Evolutionary conservation across 352 stramenopile species (phyloP).

Genomic region (Pythium diclinum): DNA sequence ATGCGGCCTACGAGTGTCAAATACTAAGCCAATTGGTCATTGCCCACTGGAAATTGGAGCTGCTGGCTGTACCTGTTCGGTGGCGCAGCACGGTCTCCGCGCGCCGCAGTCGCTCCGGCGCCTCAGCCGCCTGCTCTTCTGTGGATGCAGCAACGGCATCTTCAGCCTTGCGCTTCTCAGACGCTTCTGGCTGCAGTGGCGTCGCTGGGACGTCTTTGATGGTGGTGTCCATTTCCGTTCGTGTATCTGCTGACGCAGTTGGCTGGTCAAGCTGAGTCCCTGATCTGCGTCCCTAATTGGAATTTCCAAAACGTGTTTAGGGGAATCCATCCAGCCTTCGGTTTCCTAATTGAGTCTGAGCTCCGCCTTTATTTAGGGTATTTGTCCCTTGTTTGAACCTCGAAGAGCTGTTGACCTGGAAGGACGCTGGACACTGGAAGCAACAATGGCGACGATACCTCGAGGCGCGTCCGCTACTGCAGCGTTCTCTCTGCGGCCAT

Average conservation of each 20-base stretch:
- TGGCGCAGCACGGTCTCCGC: constrained; percentile 64
- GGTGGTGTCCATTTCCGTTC: not conserved
- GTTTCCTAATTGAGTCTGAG: not conserved
- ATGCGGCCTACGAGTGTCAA: constrained; percentile 35
- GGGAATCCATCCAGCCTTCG: too few species aligned
- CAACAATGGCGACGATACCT: not conserved
- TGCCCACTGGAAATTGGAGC: not conserved
- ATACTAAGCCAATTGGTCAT: not conserved
- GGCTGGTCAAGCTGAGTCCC: not conserved
- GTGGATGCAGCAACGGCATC: not conserved
- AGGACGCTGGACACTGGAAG: not conserved
- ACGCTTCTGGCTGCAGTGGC: not conserved
- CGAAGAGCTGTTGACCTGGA: not conserved
- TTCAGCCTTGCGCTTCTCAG: not conserved
- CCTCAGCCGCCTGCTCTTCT: constrained; percentile 15
- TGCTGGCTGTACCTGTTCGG: constrained; percentile 38
- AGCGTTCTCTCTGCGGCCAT: not conserved
- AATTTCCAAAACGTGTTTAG: too few species aligned
- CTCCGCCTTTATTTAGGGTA: not conserved
- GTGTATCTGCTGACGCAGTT: not conserved
- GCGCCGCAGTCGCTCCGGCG: constrained; percentile 57
- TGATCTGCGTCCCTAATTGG: not conserved
- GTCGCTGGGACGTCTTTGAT: not conserved
- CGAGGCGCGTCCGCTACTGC: not conserved
- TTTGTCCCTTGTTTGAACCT: constrained; percentile 9